Percentiles rank a stretch among this genome's conserved stretches.
Conservation (phyloP, 1,284 basidiomycete species). For the Chalciporus sp. region DNA sequence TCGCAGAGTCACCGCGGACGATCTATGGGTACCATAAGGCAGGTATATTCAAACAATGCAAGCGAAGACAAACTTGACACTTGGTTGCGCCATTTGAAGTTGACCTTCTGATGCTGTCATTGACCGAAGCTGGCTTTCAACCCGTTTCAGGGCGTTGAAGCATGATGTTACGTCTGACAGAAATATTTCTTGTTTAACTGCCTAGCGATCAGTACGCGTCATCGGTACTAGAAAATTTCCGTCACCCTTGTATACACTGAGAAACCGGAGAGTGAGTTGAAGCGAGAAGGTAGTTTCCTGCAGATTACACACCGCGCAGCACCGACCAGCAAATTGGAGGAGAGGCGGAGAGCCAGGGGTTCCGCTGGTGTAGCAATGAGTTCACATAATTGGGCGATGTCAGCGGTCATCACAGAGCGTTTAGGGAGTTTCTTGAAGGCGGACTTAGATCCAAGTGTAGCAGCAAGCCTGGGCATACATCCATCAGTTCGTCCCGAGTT, state of each 20-base stretch:
- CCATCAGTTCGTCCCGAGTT: constrained; percentile 9
- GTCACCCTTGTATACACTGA: constrained; percentile 74
- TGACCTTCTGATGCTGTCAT: constrained; percentile 45
- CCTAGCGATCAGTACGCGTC: not conserved
- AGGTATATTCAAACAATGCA: not conserved
- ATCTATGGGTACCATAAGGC: constrained; percentile 38
- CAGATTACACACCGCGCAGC: constrained; percentile 68
- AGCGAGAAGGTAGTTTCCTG: not conserved
- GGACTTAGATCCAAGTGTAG: constrained; percentile 83
- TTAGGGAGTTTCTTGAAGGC: constrained; percentile 81
- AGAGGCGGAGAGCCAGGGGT: constrained; percentile 81
- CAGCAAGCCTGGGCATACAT: constrained; percentile 69
- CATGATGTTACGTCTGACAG: constrained; percentile 78
- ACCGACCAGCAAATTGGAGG: constrained; percentile 85
- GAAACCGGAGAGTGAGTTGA: constrained; percentile 30
- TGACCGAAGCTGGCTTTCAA: constrained; percentile 62
- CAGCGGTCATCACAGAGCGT: constrained; percentile 77
- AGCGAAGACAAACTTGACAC: constrained; percentile 50
- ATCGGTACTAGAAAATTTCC: not conserved
- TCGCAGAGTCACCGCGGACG: constrained; percentile 59
- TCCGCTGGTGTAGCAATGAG: constrained; percentile 82
- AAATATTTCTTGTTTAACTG: constrained; percentile 84
- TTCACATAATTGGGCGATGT: constrained; percentile 78
- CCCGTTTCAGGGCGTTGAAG: constrained; percentile 72
- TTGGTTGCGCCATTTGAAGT: constrained; percentile 71